Evolutionary conservation across 225 moss, liverwort and hornwort species (phyloP), one percentile per base, ranked within the genome.

Genomic region (Anthoceros angustus): DNA sequence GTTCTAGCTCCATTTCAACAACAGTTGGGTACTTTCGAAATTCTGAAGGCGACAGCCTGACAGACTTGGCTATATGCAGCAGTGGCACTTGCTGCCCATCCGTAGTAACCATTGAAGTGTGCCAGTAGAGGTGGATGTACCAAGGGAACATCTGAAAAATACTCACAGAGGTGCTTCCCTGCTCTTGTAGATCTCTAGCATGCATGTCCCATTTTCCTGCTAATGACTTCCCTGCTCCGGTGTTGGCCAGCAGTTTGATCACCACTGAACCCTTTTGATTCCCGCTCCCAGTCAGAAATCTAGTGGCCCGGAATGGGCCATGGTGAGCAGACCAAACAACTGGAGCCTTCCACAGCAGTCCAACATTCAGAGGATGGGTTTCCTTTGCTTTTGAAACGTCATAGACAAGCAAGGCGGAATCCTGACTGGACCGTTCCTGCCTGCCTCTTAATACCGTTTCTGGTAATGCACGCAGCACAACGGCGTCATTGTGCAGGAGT

Each of bases 111-210:
- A 80, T 87, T 78, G 92, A 69, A 11, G 95, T 91, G 65, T 98
- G 89, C 48, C 82, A 78, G 39, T 87, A 92, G 68, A 98, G 63
- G 25, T 91, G 84, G 32, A 98, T 82, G 62, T 89, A 92, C 95
- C 95, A 98, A 7, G 95, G 84, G 75, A 89, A 81, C 66, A 86
- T 74, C 68, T 98, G 92, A 66, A 98, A 98, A n/a, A 77, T 77
- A 38, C 78, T 87, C 24, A 90, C 78, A 67, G 43, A 73, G 21
- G 75, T 63, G 9, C 16, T 50, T 5, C 20, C 8, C 49, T 50
- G 16, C 49, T n/a, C n/a, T n/a, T n/a, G n/a, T n/a, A 50, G 4
- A 20, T 50, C 49, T 14, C 14, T 5, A 20, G 6, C 4, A 16
- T 7, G 20, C 49, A 4, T 50, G 5, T 50, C 70, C 50, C 41